Base-by-base conservation (phyloP, 805 yeast species). In the Candida coleopterorum region DNA sequence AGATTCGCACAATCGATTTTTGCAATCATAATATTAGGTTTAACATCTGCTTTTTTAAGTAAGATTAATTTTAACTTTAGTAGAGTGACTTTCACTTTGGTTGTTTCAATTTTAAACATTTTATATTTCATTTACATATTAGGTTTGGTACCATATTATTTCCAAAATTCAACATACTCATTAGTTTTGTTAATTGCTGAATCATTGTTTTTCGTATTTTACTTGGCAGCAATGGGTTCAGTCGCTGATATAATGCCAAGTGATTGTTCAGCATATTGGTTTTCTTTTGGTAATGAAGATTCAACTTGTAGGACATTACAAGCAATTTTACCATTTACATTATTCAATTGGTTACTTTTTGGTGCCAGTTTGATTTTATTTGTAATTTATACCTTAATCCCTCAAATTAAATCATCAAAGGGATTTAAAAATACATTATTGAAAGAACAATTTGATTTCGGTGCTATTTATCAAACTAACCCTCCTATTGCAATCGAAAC, bases 321-420 rank as follows among this genome's bases (percentile, higher is more conserved):
- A 25, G 38, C 41, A 4, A 23, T 37, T 4, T 25, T 37, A 18
- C 33, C 44, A 10, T 40, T 40, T 21, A 26, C 38, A 3, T 36
- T 40, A 12, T 40, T 40, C n/a, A 40, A 40, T 22, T 40, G 44
- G 44, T 33, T 40, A 6, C 37, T 40, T 25, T 40, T 37, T 18
- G 32, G 35, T 20, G 41, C 38, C 2, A 37, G 38, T 31, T 18
- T 34, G 6, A 14, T 29, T 2, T 37, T 40, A 25, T 40, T 40
- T 21, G 11, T 32, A n/a, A 9, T 37, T n/a, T 36, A 35, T 18
- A 23, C 32, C 3, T 37, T 18, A 12, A 11, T 37, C 18, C 44
- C 44, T 2, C 28, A 37, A 34, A 14, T 25, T 9, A 37, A 27
- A 22, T 14, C 38, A 9, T 12, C 40, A 10, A 22, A 27, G 17